Evolutionary conservation across 257 asterid species (phyloP), one percentile per base, ranked within the genome.

Genomic region (Scutellaria minor): DNA sequence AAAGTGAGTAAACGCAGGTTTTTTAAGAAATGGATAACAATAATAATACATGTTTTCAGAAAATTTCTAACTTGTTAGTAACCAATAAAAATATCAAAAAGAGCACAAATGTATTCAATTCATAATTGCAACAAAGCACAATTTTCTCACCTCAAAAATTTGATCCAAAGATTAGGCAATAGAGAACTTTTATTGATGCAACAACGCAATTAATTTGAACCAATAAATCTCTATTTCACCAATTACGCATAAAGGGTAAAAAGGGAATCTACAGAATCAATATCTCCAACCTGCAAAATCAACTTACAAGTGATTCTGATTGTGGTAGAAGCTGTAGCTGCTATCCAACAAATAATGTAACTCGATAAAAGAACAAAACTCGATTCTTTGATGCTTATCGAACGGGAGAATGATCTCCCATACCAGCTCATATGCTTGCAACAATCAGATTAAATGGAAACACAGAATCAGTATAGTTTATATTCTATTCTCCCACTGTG

Each of bases 401-500:
- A 47, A 27, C 4, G 14, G 60, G 20, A 22, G 46, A 58, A 22
- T 12, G 24, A 59, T 31, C 42, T 48, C 66, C 41, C 13, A 37
- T 53, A 53, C 75, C 71, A 63, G 52, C 45, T 56, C 47, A 60
- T 14, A 55, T 64, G 70, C 85, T 69, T 71, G 68, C 64, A 55
- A 24, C 51, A 39, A 80, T 42, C 76, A 77, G 63, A 68, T 56
- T 37, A 44, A 69, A 41, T 46, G 11, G 74, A 57, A 71, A 76
- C 22, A 39, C 61, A 2, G 27, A 35, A 75, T 10, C 18, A 44
- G 66, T 66, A 60, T 22, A 22, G 55, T 37, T 52, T 62, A 55
- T 53, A 53, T 48, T 66, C 84, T 82, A 91, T 79, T 91, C 97
- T 87, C 97, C 97, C 39, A 89, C 93, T 9, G 95, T 88, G 72